These are phyloP conservation scores for Rhodamnia rubescens DNA, from an alignment of 345 rosid species.

Conservation along the genomic window DNA sequence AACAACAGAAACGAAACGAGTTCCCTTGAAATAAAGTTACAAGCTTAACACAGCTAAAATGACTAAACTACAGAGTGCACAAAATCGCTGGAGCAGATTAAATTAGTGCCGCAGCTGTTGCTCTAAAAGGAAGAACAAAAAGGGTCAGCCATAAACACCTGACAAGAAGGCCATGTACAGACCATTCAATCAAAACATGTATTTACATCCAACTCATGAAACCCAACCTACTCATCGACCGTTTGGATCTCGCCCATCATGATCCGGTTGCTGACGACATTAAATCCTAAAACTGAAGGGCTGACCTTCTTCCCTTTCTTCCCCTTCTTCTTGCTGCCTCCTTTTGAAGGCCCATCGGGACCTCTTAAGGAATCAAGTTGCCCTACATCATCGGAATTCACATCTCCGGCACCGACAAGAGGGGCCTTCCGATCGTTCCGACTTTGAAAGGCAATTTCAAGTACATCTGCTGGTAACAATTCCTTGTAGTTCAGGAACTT, in stretches of 20 bases:
- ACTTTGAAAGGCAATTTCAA: conserved; percentile 78
- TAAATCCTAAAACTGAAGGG: conserved; percentile 75
- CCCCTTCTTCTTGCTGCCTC: conserved; percentile 69
- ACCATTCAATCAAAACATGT: conserved; percentile 13
- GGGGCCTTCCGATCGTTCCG: conserved; percentile 30
- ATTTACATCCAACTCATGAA: conserved; percentile 24
- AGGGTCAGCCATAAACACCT: conserved; percentile 6
- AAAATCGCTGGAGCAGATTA: conserved; percentile 40
- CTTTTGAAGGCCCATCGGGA: conserved; percentile 42
- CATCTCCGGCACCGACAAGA: conserved; percentile 21
- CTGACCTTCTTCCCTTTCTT: conserved; percentile 91
- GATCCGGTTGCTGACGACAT: conserved; percentile 91
- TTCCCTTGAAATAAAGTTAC: not conserved
- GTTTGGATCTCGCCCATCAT: conserved; percentile 99
- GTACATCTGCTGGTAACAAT: conserved; percentile 64
- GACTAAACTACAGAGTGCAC: conserved; percentile 8
- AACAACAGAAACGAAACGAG: not conserved
- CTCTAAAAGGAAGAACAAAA: conserved; percentile 4
- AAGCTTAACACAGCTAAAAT: not conserved
- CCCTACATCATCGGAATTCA: conserved; percentile 25
- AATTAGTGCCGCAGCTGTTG: conserved; percentile 19
- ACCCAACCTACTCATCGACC: conserved; percentile 42
- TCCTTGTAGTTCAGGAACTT: conserved; percentile 91
- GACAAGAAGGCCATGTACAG: conserved; percentile 17
- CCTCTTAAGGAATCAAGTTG: conserved; percentile 5